A percentile compares a stretch with the other conserved stretches of the same genome.
These are phyloP conservation scores for Aspergillus quadrilineatus DNA, from an alignment of 2,329 filamentous ascomycete species.

Conservation along the genomic window DNA sequence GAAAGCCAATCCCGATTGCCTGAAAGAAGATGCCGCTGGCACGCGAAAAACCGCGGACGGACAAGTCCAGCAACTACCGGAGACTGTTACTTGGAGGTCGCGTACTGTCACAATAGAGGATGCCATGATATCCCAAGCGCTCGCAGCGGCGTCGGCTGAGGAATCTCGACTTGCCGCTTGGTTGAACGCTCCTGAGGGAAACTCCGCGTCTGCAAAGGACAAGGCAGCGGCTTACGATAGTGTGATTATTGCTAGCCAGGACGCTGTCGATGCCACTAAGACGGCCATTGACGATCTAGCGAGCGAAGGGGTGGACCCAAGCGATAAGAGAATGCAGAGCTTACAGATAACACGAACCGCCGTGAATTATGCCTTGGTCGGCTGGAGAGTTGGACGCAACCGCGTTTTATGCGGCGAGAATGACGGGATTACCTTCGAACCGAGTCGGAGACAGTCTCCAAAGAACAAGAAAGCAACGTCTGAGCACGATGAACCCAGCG, in stretches of 20 bases:
- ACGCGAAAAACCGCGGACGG: conserved; percentile 49
- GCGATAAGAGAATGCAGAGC: conserved; percentile 85
- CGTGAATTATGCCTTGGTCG: conserved; percentile 90
- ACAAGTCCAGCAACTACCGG: conserved; percentile 56
- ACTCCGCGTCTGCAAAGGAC: conserved; percentile 52
- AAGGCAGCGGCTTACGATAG: conserved; percentile 86
- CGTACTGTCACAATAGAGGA: conserved; percentile 87
- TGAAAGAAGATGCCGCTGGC: conserved; percentile 59
- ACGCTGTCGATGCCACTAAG: conserved; percentile 90
- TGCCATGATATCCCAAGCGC: conserved; percentile 81
- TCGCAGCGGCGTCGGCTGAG: conserved; percentile 65
- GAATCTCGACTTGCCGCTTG: conserved; percentile 53
- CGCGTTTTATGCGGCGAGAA: conserved; percentile 79
- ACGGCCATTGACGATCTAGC: conserved; percentile 87
- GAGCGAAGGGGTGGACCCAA: conserved; percentile 77
- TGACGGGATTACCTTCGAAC: conserved; percentile 66
- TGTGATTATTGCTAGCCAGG: conserved; percentile 84
- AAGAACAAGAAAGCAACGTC: conserved; percentile 54
- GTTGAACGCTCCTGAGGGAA: conserved; percentile 41
- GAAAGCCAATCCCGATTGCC: conserved; percentile 65
- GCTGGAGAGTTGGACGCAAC: conserved; percentile 92
- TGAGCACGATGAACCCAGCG: conserved; percentile 64
- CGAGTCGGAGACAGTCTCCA: conserved; percentile 48
- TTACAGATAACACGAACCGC: conserved; percentile 89
- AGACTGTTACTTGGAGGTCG: conserved; percentile 80